Base-by-base conservation (phyloP, 2,329 filamentous ascomycete species). In the Lojkania enalia region DNA sequence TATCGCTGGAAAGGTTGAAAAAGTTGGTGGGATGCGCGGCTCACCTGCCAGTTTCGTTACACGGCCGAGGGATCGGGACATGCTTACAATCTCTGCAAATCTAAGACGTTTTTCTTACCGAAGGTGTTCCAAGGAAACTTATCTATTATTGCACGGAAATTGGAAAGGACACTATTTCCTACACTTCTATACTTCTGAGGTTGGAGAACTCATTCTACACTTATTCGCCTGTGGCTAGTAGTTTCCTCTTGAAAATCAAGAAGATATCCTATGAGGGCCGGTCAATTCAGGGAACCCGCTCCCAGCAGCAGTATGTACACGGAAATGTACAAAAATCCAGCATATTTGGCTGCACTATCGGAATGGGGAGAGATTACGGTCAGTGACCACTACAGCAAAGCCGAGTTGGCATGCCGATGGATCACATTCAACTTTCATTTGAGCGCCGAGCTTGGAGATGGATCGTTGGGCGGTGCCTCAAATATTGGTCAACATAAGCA, bases 341-440 rank as follows among this genome's bases (percentile, higher is more conserved):
- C 55, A 0, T 59, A 60, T 9, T 48, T 71, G 13, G 63, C 64
- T 1, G 63, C 60, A 0, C 51, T 71, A 11, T 54, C 49, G 19
- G 42, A 65, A 31, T 71, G 68, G 69, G 59, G 54, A n/a, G 43
- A 41, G 7, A 27, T 27, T 27, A n/a, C 23, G 23, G 23, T 7
- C n/a, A n/a, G 7, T 27, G 23, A 7, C 6, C 63, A 67, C 18
- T 36, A 56, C 14, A 48, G 57, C 3, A 49, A 52, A 27, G 66
- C 67, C 5, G 66, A 68, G 37, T 44, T 71, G 20, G 69, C 69
- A 4, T 70, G 71, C 40, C 50, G 69, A 6, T 71, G 69, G 69
- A 63, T 71, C 13, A 57, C 51, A 27, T 70, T 60, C 51, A 57
- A 69, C 48, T 63, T 55, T 6, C 46, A 58, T 6, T 42, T 71